Evolutionary conservation across 2,329 filamentous ascomycete species (phyloP).

Genomic region (Xylaria polymorpha): DNA sequence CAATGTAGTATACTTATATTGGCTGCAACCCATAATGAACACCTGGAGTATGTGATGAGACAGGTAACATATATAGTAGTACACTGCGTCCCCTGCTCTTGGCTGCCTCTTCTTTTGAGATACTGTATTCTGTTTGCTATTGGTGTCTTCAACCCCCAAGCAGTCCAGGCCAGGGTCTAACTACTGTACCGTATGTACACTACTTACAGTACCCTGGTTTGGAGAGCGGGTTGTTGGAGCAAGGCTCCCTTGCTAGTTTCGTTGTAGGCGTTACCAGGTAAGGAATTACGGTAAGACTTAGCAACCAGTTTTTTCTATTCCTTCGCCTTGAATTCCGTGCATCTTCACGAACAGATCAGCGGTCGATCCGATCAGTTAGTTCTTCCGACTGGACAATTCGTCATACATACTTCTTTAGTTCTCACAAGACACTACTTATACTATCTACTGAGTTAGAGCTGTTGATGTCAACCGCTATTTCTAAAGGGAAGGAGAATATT

Average conservation of each 20-base stretch:
- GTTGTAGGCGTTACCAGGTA: constrained; percentile 1
- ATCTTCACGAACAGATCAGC: neutral
- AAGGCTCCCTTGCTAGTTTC: constrained; percentile 8
- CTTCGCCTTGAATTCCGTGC: neutral
- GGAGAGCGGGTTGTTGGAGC: constrained; percentile 1
- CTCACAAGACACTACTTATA: neutral
- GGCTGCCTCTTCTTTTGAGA: constrained; percentile 5
- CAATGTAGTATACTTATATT: neutral
- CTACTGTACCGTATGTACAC: too few species aligned
- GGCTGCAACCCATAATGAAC: neutral
- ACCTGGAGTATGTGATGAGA: neutral
- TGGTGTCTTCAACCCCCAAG: neutral
- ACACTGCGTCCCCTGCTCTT: neutral
- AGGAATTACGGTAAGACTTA: neutral
- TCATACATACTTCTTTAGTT: neutral
- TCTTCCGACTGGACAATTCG: constrained; percentile 1
- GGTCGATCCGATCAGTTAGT: constrained; percentile 13
- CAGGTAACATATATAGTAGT: neutral
- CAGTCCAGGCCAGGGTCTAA: neutral
- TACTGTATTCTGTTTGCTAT: neutral
- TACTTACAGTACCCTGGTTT: neutral
- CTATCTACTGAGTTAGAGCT: neutral
- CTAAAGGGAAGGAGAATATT: neutral
- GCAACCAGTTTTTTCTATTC: constrained; percentile 7
- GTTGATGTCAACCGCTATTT: neutral